Evolutionary conservation across 208 protist genomes (phyloP).

Genomic region (Trypanosoma vivax): DNA sequence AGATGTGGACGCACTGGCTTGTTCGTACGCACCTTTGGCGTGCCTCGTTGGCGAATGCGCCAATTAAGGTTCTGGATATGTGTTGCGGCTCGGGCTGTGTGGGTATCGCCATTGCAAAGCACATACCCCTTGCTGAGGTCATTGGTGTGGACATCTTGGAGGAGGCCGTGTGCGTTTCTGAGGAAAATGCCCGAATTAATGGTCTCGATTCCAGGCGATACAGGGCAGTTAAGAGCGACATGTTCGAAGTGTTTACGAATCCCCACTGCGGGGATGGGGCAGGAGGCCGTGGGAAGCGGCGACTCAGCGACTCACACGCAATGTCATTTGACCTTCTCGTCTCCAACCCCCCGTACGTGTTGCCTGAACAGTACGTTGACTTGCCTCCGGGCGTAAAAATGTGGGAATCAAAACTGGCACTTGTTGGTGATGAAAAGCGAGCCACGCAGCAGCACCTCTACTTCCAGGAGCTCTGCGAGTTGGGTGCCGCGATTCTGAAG

Average conservation of each 20-base stretch:
- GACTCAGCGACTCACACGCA: slow-evolving; percentile 1
- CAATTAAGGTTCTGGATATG: slow-evolving; percentile 69
- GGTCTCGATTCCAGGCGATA: slow-evolving; percentile 40
- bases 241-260: slow-evolving; percentile 60
- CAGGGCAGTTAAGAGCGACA: slow-evolving; percentile 55
- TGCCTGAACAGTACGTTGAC: slow-evolving; percentile 68
- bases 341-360: slow-evolving; percentile 82
- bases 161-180: slow-evolving; percentile 34
- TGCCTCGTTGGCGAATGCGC: neutral
- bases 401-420: slow-evolving; percentile 79
- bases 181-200: slow-evolving; percentile 56
- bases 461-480: slow-evolving; percentile 81
- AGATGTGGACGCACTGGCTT: slow-evolving; percentile 86
- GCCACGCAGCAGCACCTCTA: slow-evolving; percentile 71
- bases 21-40: slow-evolving; percentile 33
- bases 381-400: slow-evolving; percentile 51
- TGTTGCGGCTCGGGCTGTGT: slow-evolving; percentile 86
- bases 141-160: slow-evolving; percentile 60
- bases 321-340: slow-evolving; percentile 76
- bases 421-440: slow-evolving; percentile 70
- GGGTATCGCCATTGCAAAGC: slow-evolving; percentile 74
- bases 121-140: slow-evolving; percentile 41
- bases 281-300: neutral
- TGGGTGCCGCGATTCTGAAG: slow-evolving; percentile 53
- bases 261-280: neutral